A percentile compares a stretch with the other conserved stretches of the same genome.
phyloP scores from a whole-genome alignment of 2,329 filamentous ascomycete genomes.

The Epichloe gansuensis region DNA sequence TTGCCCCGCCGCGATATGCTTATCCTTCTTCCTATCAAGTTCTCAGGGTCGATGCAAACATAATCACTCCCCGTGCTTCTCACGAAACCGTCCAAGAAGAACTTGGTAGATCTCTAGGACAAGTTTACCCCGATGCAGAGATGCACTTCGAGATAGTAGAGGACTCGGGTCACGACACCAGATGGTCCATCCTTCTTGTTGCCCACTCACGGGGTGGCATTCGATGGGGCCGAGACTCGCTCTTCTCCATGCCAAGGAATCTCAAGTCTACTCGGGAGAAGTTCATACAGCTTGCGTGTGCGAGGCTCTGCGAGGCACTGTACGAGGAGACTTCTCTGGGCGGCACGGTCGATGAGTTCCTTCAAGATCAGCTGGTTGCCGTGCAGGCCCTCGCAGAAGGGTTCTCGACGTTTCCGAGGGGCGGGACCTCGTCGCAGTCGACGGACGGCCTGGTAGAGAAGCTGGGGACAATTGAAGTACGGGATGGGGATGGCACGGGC shows the following conservation, averaged over 20 bases:
- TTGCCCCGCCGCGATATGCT: constrained; percentile 10
- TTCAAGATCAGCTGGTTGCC: constrained; percentile 49
- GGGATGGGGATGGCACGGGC: constrained; percentile 10
- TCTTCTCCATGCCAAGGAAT: constrained; percentile 30
- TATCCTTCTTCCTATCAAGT: constrained; percentile 23
- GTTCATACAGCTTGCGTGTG: constrained; percentile 29
- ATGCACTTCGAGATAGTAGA: constrained; percentile 33
- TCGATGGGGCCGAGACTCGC: constrained; percentile 36
- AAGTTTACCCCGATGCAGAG: constrained; percentile 30
- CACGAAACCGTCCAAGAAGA: constrained; percentile 27
- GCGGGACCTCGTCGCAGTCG: constrained; percentile 7
- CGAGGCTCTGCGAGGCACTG: constrained; percentile 32
- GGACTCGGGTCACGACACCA: constrained; percentile 36
- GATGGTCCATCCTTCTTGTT: constrained; percentile 45
- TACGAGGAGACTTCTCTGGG: constrained; percentile 29
- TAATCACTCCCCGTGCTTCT: constrained; percentile 34
- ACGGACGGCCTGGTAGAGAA: constrained; percentile 15
- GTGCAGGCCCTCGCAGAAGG: constrained; percentile 47
- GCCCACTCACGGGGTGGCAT: constrained; percentile 33
- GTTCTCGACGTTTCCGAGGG: constrained; percentile 31
- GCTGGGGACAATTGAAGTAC: constrained; percentile 11
- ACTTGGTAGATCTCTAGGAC: constrained; percentile 26
- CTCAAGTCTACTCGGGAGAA: constrained; percentile 12
- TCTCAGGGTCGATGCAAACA: constrained; percentile 34
- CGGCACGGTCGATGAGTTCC: constrained; percentile 40